These are phyloP conservation scores for Aspergillus hancockii DNA, from an alignment of 495 filamentous ascomycete species.

Conservation along the genomic window DNA sequence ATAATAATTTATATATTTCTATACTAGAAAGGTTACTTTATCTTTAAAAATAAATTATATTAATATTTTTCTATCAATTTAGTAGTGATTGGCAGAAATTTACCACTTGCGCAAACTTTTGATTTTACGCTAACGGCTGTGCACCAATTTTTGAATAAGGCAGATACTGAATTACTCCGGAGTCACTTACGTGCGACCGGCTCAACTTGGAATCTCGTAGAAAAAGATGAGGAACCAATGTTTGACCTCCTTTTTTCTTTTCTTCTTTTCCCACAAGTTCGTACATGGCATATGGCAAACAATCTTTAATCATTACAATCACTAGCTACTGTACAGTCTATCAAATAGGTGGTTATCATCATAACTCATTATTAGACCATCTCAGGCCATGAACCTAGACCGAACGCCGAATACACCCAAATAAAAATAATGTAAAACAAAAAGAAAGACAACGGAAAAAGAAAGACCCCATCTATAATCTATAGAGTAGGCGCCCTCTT, in stretches of 20 bases:
- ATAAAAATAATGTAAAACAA: conserved; percentile 18
- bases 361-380: conserved; percentile 16
- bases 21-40: no score
- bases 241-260: background rate
- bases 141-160: no score
- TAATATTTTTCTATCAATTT: no score
- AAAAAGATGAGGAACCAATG: no score
- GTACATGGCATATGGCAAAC: background rate
- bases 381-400: background rate
- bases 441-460: conserved; percentile 5
- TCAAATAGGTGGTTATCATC: conserved; percentile 20
- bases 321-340: conserved; percentile 23
- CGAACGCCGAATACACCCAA: conserved; percentile 2
- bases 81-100: no score
- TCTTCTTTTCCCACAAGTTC: background rate
- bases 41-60: no score
- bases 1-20: no score
- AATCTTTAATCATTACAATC: conserved; percentile 1
- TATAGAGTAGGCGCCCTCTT: conserved; percentile 54
- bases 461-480: conserved; percentile 6
- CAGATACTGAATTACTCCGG: no score
- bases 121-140: no score
- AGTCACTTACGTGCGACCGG: no score
- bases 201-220: no score
- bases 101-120: no score